phyloP scores from a whole-genome alignment of 108 stramenopile species.

The Cyclostephanos tholiformis region DNA sequence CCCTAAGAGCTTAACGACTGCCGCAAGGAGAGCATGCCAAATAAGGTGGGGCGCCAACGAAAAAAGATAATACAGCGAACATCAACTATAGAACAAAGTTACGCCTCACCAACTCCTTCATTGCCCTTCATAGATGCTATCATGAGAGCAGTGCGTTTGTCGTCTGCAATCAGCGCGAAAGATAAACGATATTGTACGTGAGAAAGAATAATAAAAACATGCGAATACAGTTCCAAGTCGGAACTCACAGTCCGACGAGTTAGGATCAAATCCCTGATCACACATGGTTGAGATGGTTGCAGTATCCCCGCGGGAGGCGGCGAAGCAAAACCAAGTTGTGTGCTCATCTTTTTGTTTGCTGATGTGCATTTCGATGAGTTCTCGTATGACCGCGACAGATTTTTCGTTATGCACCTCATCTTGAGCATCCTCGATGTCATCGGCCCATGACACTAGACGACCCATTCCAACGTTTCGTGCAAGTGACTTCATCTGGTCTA shows the following conservation, averaged over 20 bases:
- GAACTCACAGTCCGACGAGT: slow-evolving; percentile 55
- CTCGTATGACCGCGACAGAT: slow-evolving; percentile 30
- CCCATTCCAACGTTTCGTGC: slow-evolving; percentile 27
- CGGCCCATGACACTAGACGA: background rate
- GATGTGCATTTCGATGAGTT: slow-evolving; percentile 71
- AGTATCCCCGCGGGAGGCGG: slow-evolving; percentile 69
- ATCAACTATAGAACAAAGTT: slow-evolving; percentile 50
- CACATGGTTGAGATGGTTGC: slow-evolving; percentile 66
- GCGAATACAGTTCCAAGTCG: no score
- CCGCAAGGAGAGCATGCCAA: slow-evolving; percentile 27
- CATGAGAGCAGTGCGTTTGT: slow-evolving; percentile 72
- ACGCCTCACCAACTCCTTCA: slow-evolving; percentile 47
- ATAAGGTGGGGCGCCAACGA: background rate
- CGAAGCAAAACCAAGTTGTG: slow-evolving; percentile 66
- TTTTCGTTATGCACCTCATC: background rate
- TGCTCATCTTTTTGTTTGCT: slow-evolving; percentile 63
- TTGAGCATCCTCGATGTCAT: slow-evolving; percentile 6
- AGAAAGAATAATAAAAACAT: background rate
- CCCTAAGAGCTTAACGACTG: slow-evolving; percentile 49
- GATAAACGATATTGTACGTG: background rate
- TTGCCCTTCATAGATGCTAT: slow-evolving; percentile 75
- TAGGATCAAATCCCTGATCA: slow-evolving; percentile 71
- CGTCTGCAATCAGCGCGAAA: slow-evolving; percentile 22
- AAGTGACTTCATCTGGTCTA: slow-evolving; percentile 12
- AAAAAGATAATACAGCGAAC: slow-evolving; percentile 55